These are phyloP conservation scores for Fraxinus quadrangulata DNA, from an alignment of 257 asterid genomes.

Conservation along the genomic window DNA sequence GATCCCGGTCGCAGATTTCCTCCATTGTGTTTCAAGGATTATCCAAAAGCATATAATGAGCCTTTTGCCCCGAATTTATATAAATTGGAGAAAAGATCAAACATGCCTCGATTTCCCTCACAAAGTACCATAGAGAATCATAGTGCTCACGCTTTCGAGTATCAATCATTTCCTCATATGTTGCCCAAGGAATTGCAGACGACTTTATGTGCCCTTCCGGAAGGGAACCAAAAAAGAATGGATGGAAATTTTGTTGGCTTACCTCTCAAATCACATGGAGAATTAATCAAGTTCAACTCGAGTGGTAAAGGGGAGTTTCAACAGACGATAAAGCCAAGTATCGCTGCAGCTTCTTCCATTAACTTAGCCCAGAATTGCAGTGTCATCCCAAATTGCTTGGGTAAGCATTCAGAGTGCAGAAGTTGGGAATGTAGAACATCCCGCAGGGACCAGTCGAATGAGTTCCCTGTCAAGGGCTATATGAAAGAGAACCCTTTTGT, in stretches of 20 bases:
- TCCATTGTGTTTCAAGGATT: slow-evolving; percentile 42
- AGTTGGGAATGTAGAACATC: slow-evolving; percentile 35
- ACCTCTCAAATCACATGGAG: slow-evolving; percentile 80
- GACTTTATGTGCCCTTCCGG: slow-evolving; percentile 32
- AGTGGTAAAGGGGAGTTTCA: slow-evolving; percentile 34
- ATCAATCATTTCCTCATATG: slow-evolving; percentile 41
- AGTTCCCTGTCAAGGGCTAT: slow-evolving; percentile 33
- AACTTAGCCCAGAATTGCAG: slow-evolving; percentile 33
- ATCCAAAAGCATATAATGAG: slow-evolving; percentile 36
- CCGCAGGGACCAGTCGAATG: slow-evolving; percentile 35
- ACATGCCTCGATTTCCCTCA: slow-evolving; percentile 27
- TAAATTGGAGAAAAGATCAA: slow-evolving; percentile 20
- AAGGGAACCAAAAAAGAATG: slow-evolving; percentile 35
- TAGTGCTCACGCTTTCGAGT: slow-evolving; percentile 35
- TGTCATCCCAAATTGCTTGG: slow-evolving; percentile 20
- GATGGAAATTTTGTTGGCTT: slow-evolving; percentile 48
- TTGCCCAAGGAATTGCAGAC: slow-evolving; percentile 44
- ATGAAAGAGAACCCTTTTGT: slow-evolving; percentile 33
- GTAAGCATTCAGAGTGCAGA: slow-evolving; percentile 31
- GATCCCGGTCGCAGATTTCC: slow-evolving; percentile 33
- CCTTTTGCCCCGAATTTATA: slow-evolving; percentile 30
- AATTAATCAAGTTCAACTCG: slow-evolving; percentile 46
- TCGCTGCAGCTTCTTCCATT: slow-evolving; percentile 27
- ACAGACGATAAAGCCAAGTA: slow-evolving; percentile 38
- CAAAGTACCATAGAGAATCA: slow-evolving; percentile 28